A percentile compares a stretch with the other conserved stretches of the same genome.
Evolutionary conservation across 2,329 filamentous ascomycete species (phyloP).

Genomic region (Thelonectria blattea): DNA sequence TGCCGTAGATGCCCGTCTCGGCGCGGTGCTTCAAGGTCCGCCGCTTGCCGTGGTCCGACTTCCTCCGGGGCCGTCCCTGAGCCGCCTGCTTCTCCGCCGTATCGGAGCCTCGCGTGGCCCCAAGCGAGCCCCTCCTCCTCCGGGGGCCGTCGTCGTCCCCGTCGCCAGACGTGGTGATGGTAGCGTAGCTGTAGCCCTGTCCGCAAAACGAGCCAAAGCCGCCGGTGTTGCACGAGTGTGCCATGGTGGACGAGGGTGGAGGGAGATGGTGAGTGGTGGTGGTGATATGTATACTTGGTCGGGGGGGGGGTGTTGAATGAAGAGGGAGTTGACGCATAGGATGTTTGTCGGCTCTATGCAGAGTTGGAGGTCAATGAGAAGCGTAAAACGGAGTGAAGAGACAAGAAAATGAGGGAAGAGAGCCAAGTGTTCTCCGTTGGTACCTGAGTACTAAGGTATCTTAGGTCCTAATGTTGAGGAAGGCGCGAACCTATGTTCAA

Average conservation of each 20-base stretch:
- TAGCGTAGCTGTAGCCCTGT: conserved; percentile 8
- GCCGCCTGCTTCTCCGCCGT: background rate
- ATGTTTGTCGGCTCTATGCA: no score
- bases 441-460: no score
- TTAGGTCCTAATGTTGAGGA: no score
- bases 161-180: conserved; percentile 1
- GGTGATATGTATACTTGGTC: background rate
- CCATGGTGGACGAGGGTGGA: background rate
- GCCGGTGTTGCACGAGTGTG: conserved; percentile 2
- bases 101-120: background rate
- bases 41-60: background rate
- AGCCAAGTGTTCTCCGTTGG: no score
- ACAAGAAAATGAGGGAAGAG: no score
- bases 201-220: background rate
- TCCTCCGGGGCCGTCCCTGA: background rate
- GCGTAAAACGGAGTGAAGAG: no score
- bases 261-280: background rate
- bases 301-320: background rate
- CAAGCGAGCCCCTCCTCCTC: background rate
- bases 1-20: conserved; percentile 3
- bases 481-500: no score
- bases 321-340: background rate
- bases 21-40: background rate
- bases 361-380: no score
- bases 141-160: background rate